Percentiles rank a stretch among this genome's conserved stretches.
phyloP scores from a whole-genome alignment of 2,329 filamentous ascomycete species.

The Xylaria sp. region DNA sequence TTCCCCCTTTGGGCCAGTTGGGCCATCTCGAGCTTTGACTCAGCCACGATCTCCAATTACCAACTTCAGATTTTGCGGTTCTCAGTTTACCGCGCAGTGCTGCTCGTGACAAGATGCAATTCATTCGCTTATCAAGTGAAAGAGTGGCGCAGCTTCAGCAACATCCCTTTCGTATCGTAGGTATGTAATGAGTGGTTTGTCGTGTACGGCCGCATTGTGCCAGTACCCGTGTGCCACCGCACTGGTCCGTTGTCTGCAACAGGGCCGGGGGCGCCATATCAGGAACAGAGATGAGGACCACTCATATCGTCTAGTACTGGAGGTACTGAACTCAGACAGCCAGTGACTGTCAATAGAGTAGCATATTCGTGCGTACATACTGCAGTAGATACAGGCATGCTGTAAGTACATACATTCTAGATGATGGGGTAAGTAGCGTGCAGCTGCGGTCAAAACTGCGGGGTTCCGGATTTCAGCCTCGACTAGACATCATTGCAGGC shows the following conservation, averaged over 20 bases:
- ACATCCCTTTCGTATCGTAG: background rate
- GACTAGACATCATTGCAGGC: slow-evolving; percentile 6
- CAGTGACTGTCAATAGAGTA: background rate
- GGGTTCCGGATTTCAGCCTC: slow-evolving; percentile 28
- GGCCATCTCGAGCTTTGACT: slow-evolving; percentile 1
- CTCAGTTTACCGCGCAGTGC: background rate
- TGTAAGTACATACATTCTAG: too few species aligned
- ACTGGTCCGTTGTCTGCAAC: background rate
- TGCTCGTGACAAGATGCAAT: slow-evolving; percentile 17
- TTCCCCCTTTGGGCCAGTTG: slow-evolving; percentile 26
- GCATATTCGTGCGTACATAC: background rate
- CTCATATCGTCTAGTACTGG: background rate
- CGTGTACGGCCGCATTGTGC: slow-evolving; percentile 1
- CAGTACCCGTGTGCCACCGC: background rate
- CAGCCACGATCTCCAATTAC: background rate
- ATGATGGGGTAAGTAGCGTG: slow-evolving; percentile 6
- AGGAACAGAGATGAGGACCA: background rate
- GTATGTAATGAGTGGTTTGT: background rate
- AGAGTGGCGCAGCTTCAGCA: slow-evolving; percentile 29
- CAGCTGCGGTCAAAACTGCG: slow-evolving; percentile 22
- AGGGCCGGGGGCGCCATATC: background rate
- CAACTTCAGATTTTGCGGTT: slow-evolving; percentile 2
- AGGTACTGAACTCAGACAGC: too few species aligned
- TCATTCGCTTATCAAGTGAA: slow-evolving; percentile 1
- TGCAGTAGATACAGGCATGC: background rate